Conservation (phyloP, 2,329 filamentous ascomycete genomes). For the Fonsecaea erecta region DNA sequence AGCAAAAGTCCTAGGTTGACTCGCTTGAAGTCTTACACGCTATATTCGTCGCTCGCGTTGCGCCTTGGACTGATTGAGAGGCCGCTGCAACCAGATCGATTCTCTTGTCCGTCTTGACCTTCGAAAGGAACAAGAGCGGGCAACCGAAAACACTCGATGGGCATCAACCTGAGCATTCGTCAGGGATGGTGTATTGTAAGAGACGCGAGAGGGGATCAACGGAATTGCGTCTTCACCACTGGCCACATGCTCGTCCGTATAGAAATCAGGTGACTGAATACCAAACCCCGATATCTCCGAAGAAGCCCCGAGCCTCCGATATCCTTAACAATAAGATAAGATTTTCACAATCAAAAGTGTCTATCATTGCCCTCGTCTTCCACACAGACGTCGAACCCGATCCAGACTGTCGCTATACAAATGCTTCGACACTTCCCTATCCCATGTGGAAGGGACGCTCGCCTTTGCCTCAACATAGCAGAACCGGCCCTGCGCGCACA, state of each 20-base stretch:
- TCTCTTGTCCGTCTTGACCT: neutral
- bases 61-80: too few relatives aligned
- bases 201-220: too few relatives aligned
- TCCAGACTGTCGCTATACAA: neutral
- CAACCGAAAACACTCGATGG: too few relatives aligned
- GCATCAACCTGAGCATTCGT: too few relatives aligned
- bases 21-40: neutral
- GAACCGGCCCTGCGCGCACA: constrained; percentile 88
- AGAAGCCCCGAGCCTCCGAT: neutral
- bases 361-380: neutral
- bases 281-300: neutral
- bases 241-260: neutral
- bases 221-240: neutral
- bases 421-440: constrained; percentile 66
- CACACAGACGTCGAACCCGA: neutral
- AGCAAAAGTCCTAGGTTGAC: neutral
- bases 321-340: neutral
- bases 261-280: neutral
- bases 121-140: too few relatives aligned
- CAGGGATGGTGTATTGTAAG: too few relatives aligned
- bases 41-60: too few relatives aligned
- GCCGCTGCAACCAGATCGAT: neutral
- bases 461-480: constrained; percentile 71
- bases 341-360: neutral
- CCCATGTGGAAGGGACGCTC: constrained; percentile 48